These are phyloP conservation scores for Kandelia obovata DNA, from an alignment of 345 rosid species.

Conservation along the genomic window DNA sequence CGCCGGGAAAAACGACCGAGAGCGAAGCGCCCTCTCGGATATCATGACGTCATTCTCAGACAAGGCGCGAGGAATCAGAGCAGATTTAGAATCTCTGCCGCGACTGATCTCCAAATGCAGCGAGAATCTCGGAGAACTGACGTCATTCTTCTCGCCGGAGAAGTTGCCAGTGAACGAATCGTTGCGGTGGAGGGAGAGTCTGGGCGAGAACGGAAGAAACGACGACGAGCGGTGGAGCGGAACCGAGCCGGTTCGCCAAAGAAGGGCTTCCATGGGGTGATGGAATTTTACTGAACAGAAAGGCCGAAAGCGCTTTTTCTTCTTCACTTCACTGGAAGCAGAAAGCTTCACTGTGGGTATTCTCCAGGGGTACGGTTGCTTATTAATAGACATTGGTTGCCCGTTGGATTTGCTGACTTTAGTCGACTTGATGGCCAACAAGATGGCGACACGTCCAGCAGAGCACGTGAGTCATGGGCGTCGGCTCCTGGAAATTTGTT, in stretches of 20 bases:
- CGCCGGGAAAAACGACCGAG: conserved; percentile 30
- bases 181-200: conserved; percentile 33
- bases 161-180: conserved; percentile 39
- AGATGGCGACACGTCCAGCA: conserved; percentile 39
- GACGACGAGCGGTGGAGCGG: conserved; percentile 24
- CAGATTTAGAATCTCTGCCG: conserved; percentile 3
- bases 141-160: conserved; percentile 40
- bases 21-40: conserved; percentile 24
- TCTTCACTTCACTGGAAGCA: neutral
- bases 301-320: neutral
- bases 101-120: conserved; percentile 38
- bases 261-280: conserved; percentile 47
- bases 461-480: conserved; percentile 30
- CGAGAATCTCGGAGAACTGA: conserved; percentile 35
- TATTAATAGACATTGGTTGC: conserved; percentile 13
- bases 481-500: conserved; percentile 9
- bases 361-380: neutral
- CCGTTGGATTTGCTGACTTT: conserved; percentile 46
- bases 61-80: conserved; percentile 43
- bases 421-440: conserved; percentile 23
- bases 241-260: conserved; percentile 57
- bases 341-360: neutral
- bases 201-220: conserved; percentile 30
- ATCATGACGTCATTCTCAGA: conserved; percentile 50
- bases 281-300: neutral